Evolutionary conservation across 2,329 filamentous ascomycete species (phyloP).

Genomic region (Fusarium neocosmosporiellum): DNA sequence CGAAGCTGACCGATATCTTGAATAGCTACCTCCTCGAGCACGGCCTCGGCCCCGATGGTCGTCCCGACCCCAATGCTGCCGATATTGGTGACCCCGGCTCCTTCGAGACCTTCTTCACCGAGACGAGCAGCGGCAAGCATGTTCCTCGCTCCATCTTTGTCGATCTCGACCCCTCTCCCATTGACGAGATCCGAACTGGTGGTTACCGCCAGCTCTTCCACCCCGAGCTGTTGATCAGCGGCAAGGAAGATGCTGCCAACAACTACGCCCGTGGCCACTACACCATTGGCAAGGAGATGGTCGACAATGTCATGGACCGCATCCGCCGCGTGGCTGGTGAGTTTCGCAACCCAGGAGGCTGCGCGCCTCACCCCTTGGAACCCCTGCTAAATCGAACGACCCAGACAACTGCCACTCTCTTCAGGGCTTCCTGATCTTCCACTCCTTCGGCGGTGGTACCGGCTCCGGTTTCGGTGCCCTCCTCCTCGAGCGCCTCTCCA

Average conservation of each 20-base stretch:
- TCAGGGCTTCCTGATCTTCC: constrained; percentile 80
- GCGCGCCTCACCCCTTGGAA: neutral
- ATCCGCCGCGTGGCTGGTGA: constrained; percentile 76
- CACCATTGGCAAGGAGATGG: constrained; percentile 81
- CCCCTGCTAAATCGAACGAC: constrained; percentile 29
- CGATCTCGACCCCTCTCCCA: constrained; percentile 78
- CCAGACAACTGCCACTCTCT: constrained; percentile 78
- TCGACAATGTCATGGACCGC: constrained; percentile 76
- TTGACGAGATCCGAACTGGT: constrained; percentile 79
- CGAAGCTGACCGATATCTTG: constrained; percentile 39
- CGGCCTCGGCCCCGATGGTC: constrained; percentile 73
- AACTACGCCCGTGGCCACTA: constrained; percentile 83
- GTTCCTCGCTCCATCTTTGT: constrained; percentile 79
- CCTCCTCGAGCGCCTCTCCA: constrained; percentile 77
- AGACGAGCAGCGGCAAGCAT: constrained; percentile 78
- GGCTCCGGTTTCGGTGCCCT: constrained; percentile 79
- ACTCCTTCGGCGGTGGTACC: constrained; percentile 79
- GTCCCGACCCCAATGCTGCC: constrained; percentile 69
- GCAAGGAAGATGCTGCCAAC: constrained; percentile 82
- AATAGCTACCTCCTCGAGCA: constrained; percentile 78
- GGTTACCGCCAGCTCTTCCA: constrained; percentile 77
- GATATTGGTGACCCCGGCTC: constrained; percentile 71
- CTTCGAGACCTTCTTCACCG: constrained; percentile 79
- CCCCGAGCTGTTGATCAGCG: constrained; percentile 77
- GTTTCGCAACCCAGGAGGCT: constrained; percentile 38